phyloP scores from a whole-genome alignment of 495 filamentous ascomycete species.

The Monascus purpureus region DNA sequence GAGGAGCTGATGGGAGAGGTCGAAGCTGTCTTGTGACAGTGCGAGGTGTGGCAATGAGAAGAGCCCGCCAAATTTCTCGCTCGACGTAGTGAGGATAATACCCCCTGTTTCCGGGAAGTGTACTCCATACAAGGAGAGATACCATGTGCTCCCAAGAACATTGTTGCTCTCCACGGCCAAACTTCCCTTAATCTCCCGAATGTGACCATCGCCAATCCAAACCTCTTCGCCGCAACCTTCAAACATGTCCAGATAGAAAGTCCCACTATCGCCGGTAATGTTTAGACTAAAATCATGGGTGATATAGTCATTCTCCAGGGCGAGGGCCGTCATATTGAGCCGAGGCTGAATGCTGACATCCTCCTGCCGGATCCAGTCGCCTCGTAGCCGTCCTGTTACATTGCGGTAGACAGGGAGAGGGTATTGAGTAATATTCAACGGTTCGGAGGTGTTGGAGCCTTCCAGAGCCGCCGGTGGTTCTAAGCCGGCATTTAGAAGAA shows the following conservation, averaged over 20 bases:
- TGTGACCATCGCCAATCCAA: slow-evolving; percentile 17
- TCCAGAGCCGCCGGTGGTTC: slow-evolving; percentile 17
- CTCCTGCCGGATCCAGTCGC: slow-evolving; percentile 56
- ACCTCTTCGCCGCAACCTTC: slow-evolving; percentile 27
- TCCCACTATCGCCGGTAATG: slow-evolving; percentile 44
- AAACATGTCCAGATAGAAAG: slow-evolving; percentile 29
- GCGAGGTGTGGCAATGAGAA: slow-evolving; percentile 79
- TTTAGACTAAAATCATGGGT: slow-evolving; percentile 50
- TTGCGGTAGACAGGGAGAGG: slow-evolving; percentile 58
- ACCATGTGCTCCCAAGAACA: slow-evolving; percentile 54
- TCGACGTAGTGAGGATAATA: slow-evolving; percentile 72
- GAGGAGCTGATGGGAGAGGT: slow-evolving; percentile 50
- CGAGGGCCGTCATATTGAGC: slow-evolving; percentile 39
- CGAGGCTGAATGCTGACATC: slow-evolving; percentile 20
- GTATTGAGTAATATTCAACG: slow-evolving; percentile 26
- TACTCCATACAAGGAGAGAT: slow-evolving; percentile 62
- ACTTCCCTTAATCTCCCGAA: slow-evolving; percentile 48
- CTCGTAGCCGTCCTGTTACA: slow-evolving; percentile 60
- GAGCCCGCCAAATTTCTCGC: slow-evolving; percentile 81
- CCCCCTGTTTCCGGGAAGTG: slow-evolving; percentile 67
- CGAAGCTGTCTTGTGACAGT: slow-evolving; percentile 49
- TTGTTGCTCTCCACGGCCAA: slow-evolving; percentile 57
- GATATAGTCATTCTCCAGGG: slow-evolving; percentile 33
- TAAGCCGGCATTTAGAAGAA: slow-evolving; percentile 24
- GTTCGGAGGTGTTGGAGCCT: slow-evolving; percentile 26